A percentile compares a stretch with the other conserved stretches of the same genome.
phyloP scores from a whole-genome alignment of 331 rosid species.

The Erythrophleum ivorense region DNA sequence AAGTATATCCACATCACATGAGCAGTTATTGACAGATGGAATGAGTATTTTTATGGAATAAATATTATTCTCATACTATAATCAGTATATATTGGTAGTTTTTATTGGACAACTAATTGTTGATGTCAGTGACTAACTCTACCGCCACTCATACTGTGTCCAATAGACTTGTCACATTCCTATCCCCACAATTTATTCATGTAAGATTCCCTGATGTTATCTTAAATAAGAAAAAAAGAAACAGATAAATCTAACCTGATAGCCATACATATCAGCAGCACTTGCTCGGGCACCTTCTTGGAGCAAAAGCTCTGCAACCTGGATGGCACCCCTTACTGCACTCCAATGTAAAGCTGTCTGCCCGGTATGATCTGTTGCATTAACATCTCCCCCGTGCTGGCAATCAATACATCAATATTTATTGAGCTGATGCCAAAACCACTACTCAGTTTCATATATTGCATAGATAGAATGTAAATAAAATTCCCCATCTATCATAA shows the following conservation, averaged over 20 bases:
- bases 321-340: slow-evolving; percentile 92
- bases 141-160: not conserved
- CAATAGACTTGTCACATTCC: not conserved
- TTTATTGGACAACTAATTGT: not conserved
- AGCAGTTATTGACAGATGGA: not conserved
- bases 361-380: slow-evolving; percentile 85
- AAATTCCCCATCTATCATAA: not conserved
- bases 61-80: not conserved
- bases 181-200: not conserved
- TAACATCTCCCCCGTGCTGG: slow-evolving; percentile 94
- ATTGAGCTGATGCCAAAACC: slow-evolving; percentile 16
- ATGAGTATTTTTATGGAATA: not conserved
- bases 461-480: not conserved
- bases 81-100: not conserved
- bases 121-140: not conserved
- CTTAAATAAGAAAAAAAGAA: not conserved
- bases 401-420: slow-evolving; percentile 41
- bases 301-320: slow-evolving; percentile 90
- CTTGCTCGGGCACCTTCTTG: slow-evolving; percentile 85
- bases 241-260: slow-evolving; percentile 72
- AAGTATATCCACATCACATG: slow-evolving; percentile 12
- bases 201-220: not conserved
- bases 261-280: slow-evolving; percentile 86
- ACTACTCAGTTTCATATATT: not conserved
- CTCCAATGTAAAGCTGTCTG: slow-evolving; percentile 98